phyloP scores from a whole-genome alignment of 2,329 filamentous ascomycete genomes.

The Botrytis porri region DNA sequence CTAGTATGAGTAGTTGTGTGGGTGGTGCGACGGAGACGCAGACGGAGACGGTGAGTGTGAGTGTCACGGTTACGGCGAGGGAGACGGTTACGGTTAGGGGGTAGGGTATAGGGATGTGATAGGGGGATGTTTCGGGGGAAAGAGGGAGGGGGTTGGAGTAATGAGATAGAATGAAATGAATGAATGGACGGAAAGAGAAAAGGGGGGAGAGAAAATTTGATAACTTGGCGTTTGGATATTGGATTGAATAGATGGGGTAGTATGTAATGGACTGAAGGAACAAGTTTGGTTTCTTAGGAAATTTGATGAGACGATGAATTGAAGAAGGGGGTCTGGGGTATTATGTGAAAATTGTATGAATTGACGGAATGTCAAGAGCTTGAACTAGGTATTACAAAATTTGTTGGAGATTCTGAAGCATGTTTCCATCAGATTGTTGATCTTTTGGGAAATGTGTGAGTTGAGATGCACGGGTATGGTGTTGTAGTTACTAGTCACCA shows the following conservation, averaged over 20 bases:
- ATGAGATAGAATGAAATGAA: not conserved
- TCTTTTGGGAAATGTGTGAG: not conserved
- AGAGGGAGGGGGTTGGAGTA: not conserved
- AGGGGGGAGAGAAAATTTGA: not conserved
- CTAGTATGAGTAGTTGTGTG: conserved; percentile 2
- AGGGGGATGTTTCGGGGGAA: not conserved
- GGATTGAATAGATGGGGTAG: not conserved
- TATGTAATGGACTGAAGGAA: not conserved
- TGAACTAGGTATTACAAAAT: not conserved
- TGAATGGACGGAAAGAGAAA: not conserved
- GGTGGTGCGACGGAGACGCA: not conserved
- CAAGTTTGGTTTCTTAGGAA: not conserved
- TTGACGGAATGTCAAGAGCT: not conserved
- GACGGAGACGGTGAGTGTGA: not conserved
- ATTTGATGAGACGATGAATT: not conserved
- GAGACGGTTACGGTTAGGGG: conserved; percentile 2
- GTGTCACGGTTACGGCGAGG: not conserved
- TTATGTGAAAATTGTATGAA: not conserved
- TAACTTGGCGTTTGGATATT: not conserved
- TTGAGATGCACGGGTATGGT: not conserved
- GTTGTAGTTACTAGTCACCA: too few relatives aligned
- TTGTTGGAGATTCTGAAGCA: not conserved
- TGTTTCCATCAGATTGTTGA: not conserved
- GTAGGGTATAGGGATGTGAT: not conserved
- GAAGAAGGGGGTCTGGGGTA: not conserved